phyloP scores from a whole-genome alignment of 2,329 filamentous ascomycete species.

The Macroventuria anomochaeta region DNA sequence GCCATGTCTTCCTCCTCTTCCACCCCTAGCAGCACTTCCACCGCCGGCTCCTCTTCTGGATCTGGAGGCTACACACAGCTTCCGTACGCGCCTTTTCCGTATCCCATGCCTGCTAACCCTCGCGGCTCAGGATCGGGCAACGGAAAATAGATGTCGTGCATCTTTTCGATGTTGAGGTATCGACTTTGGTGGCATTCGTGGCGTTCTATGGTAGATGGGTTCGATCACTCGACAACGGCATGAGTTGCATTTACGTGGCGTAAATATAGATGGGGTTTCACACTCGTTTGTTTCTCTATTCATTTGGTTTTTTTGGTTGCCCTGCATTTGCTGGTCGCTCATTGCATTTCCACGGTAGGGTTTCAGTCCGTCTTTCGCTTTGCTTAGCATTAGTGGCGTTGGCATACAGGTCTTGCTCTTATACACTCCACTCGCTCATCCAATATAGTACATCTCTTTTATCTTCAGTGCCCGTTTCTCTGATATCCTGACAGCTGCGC shows the following conservation, averaged over 20 bases:
- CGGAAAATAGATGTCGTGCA: slow-evolving; percentile 23
- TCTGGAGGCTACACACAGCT: slow-evolving; percentile 39
- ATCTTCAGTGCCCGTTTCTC: no score
- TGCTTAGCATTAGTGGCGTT: not conserved
- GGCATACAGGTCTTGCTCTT: not conserved
- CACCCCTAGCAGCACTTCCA: slow-evolving; percentile 38
- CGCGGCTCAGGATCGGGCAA: slow-evolving; percentile 27
- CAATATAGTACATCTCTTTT: not conserved
- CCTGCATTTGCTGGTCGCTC: not conserved
- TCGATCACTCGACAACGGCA: not conserved
- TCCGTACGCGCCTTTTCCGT: slow-evolving; percentile 48
- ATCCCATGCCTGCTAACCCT: slow-evolving; percentile 42
- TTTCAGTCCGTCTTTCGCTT: slow-evolving; percentile 2
- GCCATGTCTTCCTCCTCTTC: slow-evolving; percentile 47
- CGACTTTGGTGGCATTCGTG: not conserved
- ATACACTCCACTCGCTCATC: not conserved
- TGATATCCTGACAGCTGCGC: no score
- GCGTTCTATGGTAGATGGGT: not conserved
- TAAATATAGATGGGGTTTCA: not conserved
- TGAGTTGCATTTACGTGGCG: not conserved
- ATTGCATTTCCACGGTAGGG: slow-evolving; percentile 11
- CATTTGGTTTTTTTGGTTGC: not conserved
- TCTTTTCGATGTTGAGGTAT: not conserved
- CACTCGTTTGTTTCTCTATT: not conserved
- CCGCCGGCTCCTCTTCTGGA: slow-evolving; percentile 37